Percentiles rank a stretch among this genome's conserved stretches.
phyloP scores from a whole-genome alignment of 2,329 filamentous ascomycete genomes.

The Paraphaeosphaeria minitans region DNA sequence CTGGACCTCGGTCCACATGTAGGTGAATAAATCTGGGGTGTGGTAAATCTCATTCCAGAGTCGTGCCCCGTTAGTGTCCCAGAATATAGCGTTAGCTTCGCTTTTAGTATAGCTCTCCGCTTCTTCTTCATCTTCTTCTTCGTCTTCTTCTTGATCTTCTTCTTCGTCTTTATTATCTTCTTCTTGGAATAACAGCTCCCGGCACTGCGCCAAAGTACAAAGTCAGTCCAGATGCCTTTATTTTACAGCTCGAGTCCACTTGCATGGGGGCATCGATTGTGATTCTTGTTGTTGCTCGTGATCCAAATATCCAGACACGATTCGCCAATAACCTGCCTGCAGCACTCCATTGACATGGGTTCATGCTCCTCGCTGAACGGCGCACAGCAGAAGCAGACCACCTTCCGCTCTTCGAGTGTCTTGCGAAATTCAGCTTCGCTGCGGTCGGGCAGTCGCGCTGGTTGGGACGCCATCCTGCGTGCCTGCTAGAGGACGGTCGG shows the following conservation, averaged over 20 bases:
- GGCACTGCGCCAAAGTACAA: background rate
- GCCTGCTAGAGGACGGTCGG: too few species aligned
- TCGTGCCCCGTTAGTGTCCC: too few species aligned
- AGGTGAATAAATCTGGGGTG: background rate
- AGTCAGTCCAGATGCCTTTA: background rate
- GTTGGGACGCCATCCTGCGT: too few species aligned
- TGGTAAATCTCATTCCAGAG: background rate
- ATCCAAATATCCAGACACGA: background rate
- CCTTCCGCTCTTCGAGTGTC: background rate
- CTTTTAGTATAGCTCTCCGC: too few species aligned
- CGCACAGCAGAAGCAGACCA: background rate
- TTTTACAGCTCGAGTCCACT: background rate
- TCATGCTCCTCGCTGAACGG: conserved; percentile 1
- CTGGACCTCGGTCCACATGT: background rate
- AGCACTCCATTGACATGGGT: background rate
- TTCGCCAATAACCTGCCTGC: conserved; percentile 1
- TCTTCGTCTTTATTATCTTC: background rate
- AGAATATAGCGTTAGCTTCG: too few species aligned
- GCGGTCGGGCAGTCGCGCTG: background rate
- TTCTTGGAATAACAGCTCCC: background rate
- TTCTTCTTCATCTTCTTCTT: background rate
- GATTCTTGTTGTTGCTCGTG: background rate
- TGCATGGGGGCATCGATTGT: background rate
- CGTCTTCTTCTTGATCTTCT: background rate
- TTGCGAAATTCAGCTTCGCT: background rate